Base-by-base conservation (phyloP, 495 filamentous ascomycete genomes). In the Neurospora pannonica region DNA sequence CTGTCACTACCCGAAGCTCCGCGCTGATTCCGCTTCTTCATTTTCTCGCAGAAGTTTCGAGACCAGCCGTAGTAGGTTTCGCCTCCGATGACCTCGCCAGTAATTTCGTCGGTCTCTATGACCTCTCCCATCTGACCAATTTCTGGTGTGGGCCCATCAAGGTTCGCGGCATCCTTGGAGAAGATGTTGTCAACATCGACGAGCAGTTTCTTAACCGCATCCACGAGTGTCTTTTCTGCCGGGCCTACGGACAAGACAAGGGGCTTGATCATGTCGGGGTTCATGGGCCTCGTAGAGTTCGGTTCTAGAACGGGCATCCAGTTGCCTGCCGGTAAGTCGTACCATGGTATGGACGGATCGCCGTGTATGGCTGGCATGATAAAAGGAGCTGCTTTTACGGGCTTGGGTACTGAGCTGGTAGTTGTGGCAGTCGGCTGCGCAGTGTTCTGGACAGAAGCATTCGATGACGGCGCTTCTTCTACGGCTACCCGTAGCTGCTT, bases 11-110 rank as follows among this genome's bases (percentile, higher is more conserved):
- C 69, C 31, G 74, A 75, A 21, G 54, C 72, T 37, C 75, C 79
- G 11, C 79, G 83, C 70, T 85, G 85, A 73, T 82, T 83, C 46
- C 89, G 85, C 71, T 87, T 87, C 79, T 90, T 93, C 92, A 95
- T 97, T 75, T 91, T 90, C 76, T 92, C 86, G 82, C 93, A 97
- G 76, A 97, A 97, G 9, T 84, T 82, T 62, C 87, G 88, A 17
- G 92, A 94, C 94, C 94, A 97, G 43, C 93, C 94, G 78, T 96
- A 96, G 78, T 97, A 97, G 9, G 89, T 90, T 39, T 95, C 90
- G 9, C 90, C 89, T 21, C 83, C 83, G 13, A 86, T 76, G 24
- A 90, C 81, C 15, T 92, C 89, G 1, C 89, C 90, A 2, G 86
- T 89, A 11, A 87, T 85, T 74, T 89, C 87, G 73, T 92, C 89